Conservation (phyloP, 768 basidiomycete genomes). For the Tylopilus plumbeoviolaceoides region DNA sequence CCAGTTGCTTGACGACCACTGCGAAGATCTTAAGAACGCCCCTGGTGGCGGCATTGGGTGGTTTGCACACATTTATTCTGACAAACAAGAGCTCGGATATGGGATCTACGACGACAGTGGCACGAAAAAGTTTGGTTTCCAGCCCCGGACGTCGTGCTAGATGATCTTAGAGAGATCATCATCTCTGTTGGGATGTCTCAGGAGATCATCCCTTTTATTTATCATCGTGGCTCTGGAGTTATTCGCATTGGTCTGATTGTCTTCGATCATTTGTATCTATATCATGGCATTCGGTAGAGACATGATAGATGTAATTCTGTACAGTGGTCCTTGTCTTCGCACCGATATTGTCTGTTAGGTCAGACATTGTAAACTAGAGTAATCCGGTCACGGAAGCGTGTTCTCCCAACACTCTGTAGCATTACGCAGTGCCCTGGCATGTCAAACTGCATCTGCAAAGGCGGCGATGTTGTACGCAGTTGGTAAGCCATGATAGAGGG, state of each 20-base stretch:
- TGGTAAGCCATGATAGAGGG: too few species aligned
- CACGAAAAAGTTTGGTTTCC: conserved; percentile 57
- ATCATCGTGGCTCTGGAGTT: not conserved
- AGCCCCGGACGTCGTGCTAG: conserved; percentile 59
- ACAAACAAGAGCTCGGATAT: conserved; percentile 62
- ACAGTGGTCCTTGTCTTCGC: too few species aligned
- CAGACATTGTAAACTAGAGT: too few species aligned
- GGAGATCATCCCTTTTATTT: not conserved
- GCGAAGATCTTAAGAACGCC: conserved; percentile 56
- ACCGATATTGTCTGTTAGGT: too few species aligned
- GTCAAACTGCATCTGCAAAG: too few species aligned
- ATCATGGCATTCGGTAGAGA: not conserved
- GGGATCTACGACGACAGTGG: conserved; percentile 55
- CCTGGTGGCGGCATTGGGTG: conserved; percentile 67
- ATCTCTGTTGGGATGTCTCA: not conserved
- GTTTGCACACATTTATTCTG: conserved; percentile 81
- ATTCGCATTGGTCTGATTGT: not conserved
- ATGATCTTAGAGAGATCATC: not conserved
- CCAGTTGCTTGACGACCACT: conserved; percentile 58
- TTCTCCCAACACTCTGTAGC: too few species aligned
- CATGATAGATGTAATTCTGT: not conserved
- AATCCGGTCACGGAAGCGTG: too few species aligned
- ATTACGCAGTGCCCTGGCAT: too few species aligned
- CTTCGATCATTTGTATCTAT: not conserved
- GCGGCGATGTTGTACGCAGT: too few species aligned